Base-by-base conservation (phyloP, 2,329 filamentous ascomycete genomes). In the Ophiocordyceps australis region DNA sequence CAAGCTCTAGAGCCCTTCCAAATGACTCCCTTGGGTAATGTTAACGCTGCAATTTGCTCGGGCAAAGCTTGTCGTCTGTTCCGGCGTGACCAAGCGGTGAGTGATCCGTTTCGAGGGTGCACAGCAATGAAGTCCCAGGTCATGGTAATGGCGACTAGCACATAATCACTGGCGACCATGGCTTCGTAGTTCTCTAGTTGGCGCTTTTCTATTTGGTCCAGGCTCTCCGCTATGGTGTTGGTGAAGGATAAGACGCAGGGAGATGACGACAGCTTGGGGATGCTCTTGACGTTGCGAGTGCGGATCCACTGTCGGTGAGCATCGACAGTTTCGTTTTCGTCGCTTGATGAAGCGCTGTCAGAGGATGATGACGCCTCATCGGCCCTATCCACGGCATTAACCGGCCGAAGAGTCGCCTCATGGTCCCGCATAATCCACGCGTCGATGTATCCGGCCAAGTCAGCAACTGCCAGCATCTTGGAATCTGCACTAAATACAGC, bases 371-470 rank as follows among this genome's bases (percentile, higher is more conserved):
- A 41, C 30, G 37, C 26, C 28, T 20, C 41, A 32, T 52, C 46
- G 43, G 50, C 39, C 22, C 40, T 27, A 15, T 43, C 42, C 13
- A 46, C 37, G 7, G 36, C 43, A 30, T 47, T 40, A 9, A 41
- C 44, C 27, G 52, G 44, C 29, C 43, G 35, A 25, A 37, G 24
- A 11, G 32, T 28, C 15, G 46, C 38, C 4, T 33, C 35, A 7
- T 46, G 44, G 28, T 52, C 52, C 41, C 69, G 62, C 28, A 92
- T 51, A 2, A 82, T 54, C 79, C 85, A 98, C 12, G 75, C 82
- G 43, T 95, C 85, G 17, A 95, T 60, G 47, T 74, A 82, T 22
- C 89, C 89, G 22, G 77, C 74, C 27, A 94, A 52, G 46, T 94
- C 86, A 24, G 76, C 74, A 17, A 74, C 68, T 7, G 77, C 83